Conservation (phyloP, 768 basidiomycete genomes). For the Baorangia bicolor region DNA sequence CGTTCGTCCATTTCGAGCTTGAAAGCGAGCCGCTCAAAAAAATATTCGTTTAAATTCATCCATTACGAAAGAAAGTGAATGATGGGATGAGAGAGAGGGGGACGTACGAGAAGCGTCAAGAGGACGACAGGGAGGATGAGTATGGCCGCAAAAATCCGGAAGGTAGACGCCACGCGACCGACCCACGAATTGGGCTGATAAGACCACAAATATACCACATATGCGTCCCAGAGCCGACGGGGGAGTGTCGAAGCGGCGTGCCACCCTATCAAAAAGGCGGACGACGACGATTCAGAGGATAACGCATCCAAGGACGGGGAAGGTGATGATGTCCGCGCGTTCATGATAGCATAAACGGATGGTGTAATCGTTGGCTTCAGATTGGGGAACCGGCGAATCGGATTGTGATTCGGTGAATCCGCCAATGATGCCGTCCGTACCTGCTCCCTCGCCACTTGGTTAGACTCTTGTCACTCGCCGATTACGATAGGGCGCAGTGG, state of each 20-base stretch:
- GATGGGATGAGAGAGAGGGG: constrained; percentile 5
- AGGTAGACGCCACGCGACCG: constrained; percentile 57
- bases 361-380: constrained; percentile 2
- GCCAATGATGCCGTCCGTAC: background rate
- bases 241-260: constrained; percentile 30
- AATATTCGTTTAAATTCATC: background rate
- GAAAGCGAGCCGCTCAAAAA: background rate
- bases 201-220: constrained; percentile 61
- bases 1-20: constrained; percentile 1
- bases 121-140: constrained; percentile 49
- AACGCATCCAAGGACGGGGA: constrained; percentile 5
- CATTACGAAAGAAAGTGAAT: constrained; percentile 10
- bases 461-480: constrained; percentile 7
- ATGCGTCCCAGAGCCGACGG: constrained; percentile 53
- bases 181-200: constrained; percentile 70
- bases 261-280: constrained; percentile 19
- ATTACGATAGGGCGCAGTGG: constrained; percentile 27
- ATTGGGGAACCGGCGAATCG: constrained; percentile 1
- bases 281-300: constrained; percentile 8
- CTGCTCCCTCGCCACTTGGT: background rate
- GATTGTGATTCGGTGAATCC: background rate
- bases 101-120: constrained; percentile 64
- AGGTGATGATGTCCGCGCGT: constrained; percentile 5
- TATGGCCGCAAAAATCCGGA: constrained; percentile 61
- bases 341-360: constrained; percentile 9